These are phyloP conservation scores for Austropuccinia psidii DNA, from an alignment of 1,284 basidiomycete genomes.

Conservation along the genomic window DNA sequence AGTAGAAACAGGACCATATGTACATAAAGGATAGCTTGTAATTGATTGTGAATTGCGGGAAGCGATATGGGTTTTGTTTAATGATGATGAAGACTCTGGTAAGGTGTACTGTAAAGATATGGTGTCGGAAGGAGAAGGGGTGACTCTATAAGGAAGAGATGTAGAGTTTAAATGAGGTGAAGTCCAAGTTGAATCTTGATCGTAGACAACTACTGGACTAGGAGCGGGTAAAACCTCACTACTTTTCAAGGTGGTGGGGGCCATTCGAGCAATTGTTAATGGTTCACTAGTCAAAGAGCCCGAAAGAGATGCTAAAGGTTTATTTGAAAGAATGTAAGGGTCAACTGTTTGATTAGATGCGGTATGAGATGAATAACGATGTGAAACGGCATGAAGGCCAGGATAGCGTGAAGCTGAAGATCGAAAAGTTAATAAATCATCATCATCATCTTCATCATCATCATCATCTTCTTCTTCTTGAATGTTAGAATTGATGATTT, in stretches of 20 bases:
- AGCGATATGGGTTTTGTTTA: constrained; percentile 39
- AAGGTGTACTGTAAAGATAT: constrained; percentile 52
- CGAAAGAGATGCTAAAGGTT: constrained; percentile 43
- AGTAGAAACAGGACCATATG: constrained; percentile 24
- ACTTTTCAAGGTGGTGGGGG: constrained; percentile 86
- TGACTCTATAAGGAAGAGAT: constrained; percentile 24
- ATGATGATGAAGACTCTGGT: constrained; percentile 43
- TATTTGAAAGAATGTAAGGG: constrained; percentile 53
- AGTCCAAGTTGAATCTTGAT: constrained; percentile 41
- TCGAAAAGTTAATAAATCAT: constrained; percentile 55
- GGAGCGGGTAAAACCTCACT: constrained; percentile 50
- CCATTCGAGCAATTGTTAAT: constrained; percentile 86
- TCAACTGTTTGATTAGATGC: constrained; percentile 31
- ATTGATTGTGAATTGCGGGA: not conserved
- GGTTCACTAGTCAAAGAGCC: constrained; percentile 52
- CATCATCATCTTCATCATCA: constrained; percentile 55
- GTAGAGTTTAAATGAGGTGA: not conserved
- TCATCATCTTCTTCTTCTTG: constrained; percentile 47
- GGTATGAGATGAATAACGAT: constrained; percentile 23
- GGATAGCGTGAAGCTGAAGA: constrained; percentile 39
- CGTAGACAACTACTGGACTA: constrained; percentile 60
- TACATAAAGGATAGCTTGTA: constrained; percentile 34
- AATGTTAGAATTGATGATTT: constrained; percentile 34
- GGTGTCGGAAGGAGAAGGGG: constrained; percentile 18
- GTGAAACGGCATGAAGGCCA: constrained; percentile 31